Evolutionary conservation across 2,329 filamentous ascomycete species (phyloP), one percentile per base, ranked within the genome.

Genomic region (Ophiocordyceps camponoti-leonardi): DNA sequence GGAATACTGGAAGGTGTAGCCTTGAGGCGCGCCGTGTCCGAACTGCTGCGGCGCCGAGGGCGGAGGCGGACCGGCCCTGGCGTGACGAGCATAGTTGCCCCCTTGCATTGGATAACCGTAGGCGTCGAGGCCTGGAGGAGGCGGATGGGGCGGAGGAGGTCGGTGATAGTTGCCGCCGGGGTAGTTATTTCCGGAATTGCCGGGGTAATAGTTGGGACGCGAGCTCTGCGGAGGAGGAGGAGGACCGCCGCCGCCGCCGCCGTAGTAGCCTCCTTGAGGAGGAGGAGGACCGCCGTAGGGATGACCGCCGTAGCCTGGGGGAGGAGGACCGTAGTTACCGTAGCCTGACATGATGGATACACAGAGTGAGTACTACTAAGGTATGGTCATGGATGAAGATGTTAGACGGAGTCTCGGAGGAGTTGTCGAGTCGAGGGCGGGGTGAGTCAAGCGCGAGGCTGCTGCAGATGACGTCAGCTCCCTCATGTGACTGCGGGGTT

Each of bases 1-100:
- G 47, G 79, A 83, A 67, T 85, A 86, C 62, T 85, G 79, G 66
- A 84, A 86, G 7, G 72, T 78, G 59, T 86, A 86, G 49, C 71
- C 72, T 19, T 69, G 61, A 2, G 81, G 82, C 1, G 82, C 81
- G 48, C 81, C 81, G 51, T 79, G 72, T 44, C 81, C 79, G 53
- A 82, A 82, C 50, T 69, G 58, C 58, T 81, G 76, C 7, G 67
- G 61, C 2, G 61, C 64, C 4, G 62, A 58, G 0, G 74, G 72
- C 14, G 72, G 72, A 20, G 68, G 67, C 12, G 65, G 63, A 0
- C 58, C 58, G 28, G 59, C 49, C 11, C 55, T 54, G 22, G 58
- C 56, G 31, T 60, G 54, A 42, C 52, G 47, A 19, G 54, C 58
- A 33, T 58, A 49, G 33, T 47, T 44, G 43, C 54, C 55, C 50